A percentile compares a stretch with the other conserved stretches of the same genome.
These are phyloP conservation scores for Globisporangium mamillatum DNA, from an alignment of 352 stramenopile species.

Conservation along the genomic window DNA sequence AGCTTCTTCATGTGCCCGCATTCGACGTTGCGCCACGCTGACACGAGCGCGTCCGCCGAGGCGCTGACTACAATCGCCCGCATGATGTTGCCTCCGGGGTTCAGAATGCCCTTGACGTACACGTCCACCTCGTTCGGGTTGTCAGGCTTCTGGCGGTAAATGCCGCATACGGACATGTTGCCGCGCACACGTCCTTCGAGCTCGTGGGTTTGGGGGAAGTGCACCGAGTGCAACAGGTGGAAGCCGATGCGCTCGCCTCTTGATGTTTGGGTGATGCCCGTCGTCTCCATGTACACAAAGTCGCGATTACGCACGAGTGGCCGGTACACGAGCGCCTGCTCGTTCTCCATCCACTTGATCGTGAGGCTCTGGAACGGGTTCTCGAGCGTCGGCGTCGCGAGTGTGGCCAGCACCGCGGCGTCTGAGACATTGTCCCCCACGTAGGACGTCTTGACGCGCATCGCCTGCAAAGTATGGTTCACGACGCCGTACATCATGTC, in stretches of 20 bases:
- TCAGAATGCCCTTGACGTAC: conserved; percentile 8
- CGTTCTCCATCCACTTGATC: conserved; percentile 20
- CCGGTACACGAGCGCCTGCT: background rate
- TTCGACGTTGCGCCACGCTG: conserved; percentile 7
- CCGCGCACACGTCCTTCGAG: conserved; percentile 20
- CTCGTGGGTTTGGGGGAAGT: conserved; percentile 18
- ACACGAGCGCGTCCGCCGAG: conserved; percentile 11
- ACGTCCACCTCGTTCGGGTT: conserved; percentile 8
- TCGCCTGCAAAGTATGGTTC: conserved; percentile 19
- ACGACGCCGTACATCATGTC: conserved; percentile 29
- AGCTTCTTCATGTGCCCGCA: conserved; percentile 28
- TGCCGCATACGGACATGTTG: conserved; percentile 21
- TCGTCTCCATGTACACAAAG: conserved; percentile 22
- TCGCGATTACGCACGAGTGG: conserved; percentile 12
- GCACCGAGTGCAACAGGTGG: conserved; percentile 19
- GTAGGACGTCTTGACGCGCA: conserved; percentile 25
- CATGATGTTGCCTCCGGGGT: conserved; percentile 28
- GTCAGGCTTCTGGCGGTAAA: conserved; percentile 15
- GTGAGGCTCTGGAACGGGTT: conserved; percentile 16
- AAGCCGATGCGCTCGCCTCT: conserved; percentile 13
- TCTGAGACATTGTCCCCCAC: conserved; percentile 22
- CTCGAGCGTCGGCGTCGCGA: conserved; percentile 7
- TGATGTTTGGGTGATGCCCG: conserved; percentile 8
- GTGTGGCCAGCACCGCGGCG: conserved; percentile 13
- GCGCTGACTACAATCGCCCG: conserved; percentile 42